Evolutionary conservation across 352 stramenopile genomes (phyloP), one percentile per base, ranked within the genome.

Genomic region (Blastocystis sp.): DNA sequence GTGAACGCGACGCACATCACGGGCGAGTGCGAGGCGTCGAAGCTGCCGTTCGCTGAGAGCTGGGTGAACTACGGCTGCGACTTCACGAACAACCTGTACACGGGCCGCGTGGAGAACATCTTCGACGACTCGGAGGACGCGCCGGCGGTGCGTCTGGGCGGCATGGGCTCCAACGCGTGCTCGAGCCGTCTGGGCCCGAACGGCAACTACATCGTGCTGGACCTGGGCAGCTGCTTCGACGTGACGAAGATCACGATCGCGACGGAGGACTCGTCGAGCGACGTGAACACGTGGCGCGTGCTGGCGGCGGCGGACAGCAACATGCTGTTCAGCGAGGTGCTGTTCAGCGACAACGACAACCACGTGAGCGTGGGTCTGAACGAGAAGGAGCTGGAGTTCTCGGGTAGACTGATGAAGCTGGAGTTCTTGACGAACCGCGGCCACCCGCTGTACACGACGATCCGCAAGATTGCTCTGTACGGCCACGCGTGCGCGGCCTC

Each of bases 351-450:
- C 60, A 52, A 84, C 54, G 40, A 84, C 45, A 84, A 84, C 61
- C 24, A 62, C n/a, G 21, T 84, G 54, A 42, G 28, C 28, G 11
- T 52, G 52, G 74, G 74, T 19, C 14, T 38, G 7, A 84, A 84
- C 54, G 48, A 40, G 14, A 84, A 69, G 57, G 45, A 38, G 74
- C 40, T 84, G 34, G 28, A 70, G 24, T 84, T 84, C 74, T 84
- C 74, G 11, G 74, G 74, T n/a, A 52, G 74, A n/a, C 38, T 64
- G 54, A 84, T 84, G 74, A 84, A 84, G 74, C 52, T 84, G 74
- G 74, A 70, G 54, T 84, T 84, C 28, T 42, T 42, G 45, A 28
- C 24, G 21, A 84, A 84, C 61, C 45, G 48, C 43, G 74, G 74
- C 21, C 74, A 84, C 57, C 2, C 52, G 11, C n/a, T 84, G 7